Base-by-base conservation (phyloP, 1,284 basidiomycete genomes). In the Trichosporon sp. region DNA sequence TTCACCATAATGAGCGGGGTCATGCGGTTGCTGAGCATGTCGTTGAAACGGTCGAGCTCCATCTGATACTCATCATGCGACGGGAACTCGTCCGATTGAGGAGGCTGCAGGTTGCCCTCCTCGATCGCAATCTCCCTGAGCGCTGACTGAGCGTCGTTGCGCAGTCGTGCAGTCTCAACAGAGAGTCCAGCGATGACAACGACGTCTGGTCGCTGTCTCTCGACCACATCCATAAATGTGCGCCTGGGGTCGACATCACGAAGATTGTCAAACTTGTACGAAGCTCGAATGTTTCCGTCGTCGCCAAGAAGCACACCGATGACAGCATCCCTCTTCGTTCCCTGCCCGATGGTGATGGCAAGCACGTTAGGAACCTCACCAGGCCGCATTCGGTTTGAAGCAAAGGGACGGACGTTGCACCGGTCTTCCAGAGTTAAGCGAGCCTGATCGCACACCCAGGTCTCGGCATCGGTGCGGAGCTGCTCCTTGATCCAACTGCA, bases 291-390 rank as follows among this genome's bases (percentile, higher is more conserved):
- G 61, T 91, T 89, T 14, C 95, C 95, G 56, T 87, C 87, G 69
- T 92, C 87, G 74, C 98, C 95, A 59, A 98, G 78, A 80, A 89
- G 91, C 60, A 96, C 89, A 33, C 91, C 82, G 32, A 88, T 87
- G 65, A 97, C 91, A 1, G 89, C 88, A 78, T 99, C 95, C 72
- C 89, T 90, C 40, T 92, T 91, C 71, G 96, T 93, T 59, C 96
- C 96, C 75, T 90, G 89, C 54, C 96, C 96, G 86, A 94, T 93
- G 4, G 95, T 97, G 64, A 97, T 82, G 4, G 95, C 92, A 37
- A 99, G 84, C 4, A 99, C 93, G 7, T 90, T 88, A 0, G 93
- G 88, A 0, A 86, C 86, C 56, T 91, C 88, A 16, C 89, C 90
- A 46, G 84, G 81, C 63, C 85, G 84, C 78, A 89, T 86, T 27